Evolutionary conservation across 306 rosid genomes (phyloP), one percentile per base, ranked within the genome.

Genomic region (Datisca glomerata): DNA sequence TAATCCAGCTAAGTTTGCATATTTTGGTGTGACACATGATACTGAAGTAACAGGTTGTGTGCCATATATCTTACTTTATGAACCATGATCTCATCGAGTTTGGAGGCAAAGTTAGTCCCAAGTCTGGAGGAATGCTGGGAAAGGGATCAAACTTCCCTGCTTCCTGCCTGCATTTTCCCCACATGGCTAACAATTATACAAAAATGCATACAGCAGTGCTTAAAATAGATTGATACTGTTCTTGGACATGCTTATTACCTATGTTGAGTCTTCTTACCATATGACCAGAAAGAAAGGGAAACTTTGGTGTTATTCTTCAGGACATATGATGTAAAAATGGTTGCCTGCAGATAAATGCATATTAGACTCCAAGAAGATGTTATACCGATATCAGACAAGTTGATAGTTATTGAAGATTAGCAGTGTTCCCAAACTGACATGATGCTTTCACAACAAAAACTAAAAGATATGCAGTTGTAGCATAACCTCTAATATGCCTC

Each of bases 401-500:
- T 28, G 33, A 21, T 12, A 40, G 36, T 31, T 11, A 31, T 28
- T 28, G 5, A 31, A 31, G 36, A 31, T 14, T 11, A 31, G n/a
- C 1, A 31, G 36, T 10, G n/a, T n/a, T n/a, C n/a, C n/a, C n/a
- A 12, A 46, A 28, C 11, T 3, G 12, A 18, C 17, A 14, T 1
- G 15, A 22, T 33, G 11, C 9, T 49, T 19, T 20, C 37, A 20
- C 33, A 21, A 49, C 13, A 51, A 14, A 18, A 39, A 38, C 12
- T 10, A 51, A 51, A 38, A 19, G 11, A n/a, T n/a, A 8, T 20
- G 17, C 21, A 19, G 34, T 9, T 12, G 8, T 18, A 33, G 47
- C 44, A 59, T 56, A 56, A 68, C 97, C 97, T 89, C 93, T 59
- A 89, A 74, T 24, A 72, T 36, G 56, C 97, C 93, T 56, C 70